Evolutionary conservation across 75 land plant species (phyloP), one percentile per base, ranked within the genome.

Genomic region (Larix kaempferi): DNA sequence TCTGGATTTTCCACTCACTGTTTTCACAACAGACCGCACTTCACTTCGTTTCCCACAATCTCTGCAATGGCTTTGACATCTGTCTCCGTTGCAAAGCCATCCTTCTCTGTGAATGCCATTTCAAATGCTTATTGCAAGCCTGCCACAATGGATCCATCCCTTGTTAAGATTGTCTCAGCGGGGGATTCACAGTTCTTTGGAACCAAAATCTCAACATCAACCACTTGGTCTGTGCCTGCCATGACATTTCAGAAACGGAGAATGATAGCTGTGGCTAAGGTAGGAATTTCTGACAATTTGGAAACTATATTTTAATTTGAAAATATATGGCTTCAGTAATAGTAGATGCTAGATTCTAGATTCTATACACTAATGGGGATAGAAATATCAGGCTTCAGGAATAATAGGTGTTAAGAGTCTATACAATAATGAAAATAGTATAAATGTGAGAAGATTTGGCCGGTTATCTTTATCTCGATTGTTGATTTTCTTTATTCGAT

Each of bases 251-350:
- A 23, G 5, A 23, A 17, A n/a, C 25, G 21, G 57, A 17, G 27
- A 23, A 25, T 74, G 75, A 74, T 14, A 55, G 33, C 22, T 52
- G 65, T 55, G 33, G 71, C n/a, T 35, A 66, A 66, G 71, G 77
- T 76, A 58, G 6, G 60, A 54, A 1, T 29, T 29, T 29, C 33
- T n/a, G n/a, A n/a, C n/a, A n/a, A n/a, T n/a, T n/a, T n/a, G n/a
- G n/a, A n/a, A n/a, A n/a, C n/a, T n/a, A n/a, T n/a, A n/a, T n/a
- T n/a, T n/a, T n/a, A n/a, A n/a, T n/a, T n/a, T n/a, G n/a, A n/a
- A n/a, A n/a, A n/a, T 29, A 29, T 29, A 1, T 29, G 33, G 33
- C 33, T 29, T 0, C 33, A 29, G 1, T 0, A 29, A 29, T 29
- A 29, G 33, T 29, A 1, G 33, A 29, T 29, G 1, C 1, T 29